Conservation (phyloP, 345 rosid genomes). For the Noccaea caerulescens region DNA sequence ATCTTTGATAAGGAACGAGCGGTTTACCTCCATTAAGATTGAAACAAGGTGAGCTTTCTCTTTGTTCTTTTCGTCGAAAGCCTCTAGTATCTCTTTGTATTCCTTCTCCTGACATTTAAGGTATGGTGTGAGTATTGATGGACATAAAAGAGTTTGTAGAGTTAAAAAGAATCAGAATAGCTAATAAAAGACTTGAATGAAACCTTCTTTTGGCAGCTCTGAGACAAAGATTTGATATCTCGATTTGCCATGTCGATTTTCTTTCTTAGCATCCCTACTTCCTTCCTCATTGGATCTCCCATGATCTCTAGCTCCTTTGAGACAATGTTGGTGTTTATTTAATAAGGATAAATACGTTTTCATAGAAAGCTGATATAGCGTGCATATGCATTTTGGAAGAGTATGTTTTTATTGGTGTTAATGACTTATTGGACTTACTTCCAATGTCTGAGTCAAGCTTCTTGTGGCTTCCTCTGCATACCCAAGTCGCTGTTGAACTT, state of each 20-base stretch:
- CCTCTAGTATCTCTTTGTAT: conserved; percentile 57
- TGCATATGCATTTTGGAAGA: too few species aligned
- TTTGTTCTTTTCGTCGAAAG: conserved; percentile 78
- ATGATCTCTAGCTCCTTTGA: conserved; percentile 70
- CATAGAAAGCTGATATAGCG: too few species aligned
- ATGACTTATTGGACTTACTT: conserved; percentile 49
- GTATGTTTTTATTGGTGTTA: neutral
- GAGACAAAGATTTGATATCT: conserved; percentile 75
- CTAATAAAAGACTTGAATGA: too few species aligned
- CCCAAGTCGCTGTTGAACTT: conserved; percentile 66
- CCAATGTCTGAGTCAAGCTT: conserved; percentile 69
- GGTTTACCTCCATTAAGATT: conserved; percentile 43
- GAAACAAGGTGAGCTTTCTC: conserved; percentile 56
- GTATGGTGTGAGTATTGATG: too few species aligned
- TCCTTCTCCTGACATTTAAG: conserved; percentile 64
- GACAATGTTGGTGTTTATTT: too few species aligned
- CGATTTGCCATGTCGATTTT: conserved; percentile 66
- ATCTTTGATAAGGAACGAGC: neutral
- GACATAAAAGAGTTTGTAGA: neutral
- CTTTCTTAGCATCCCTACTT: conserved; percentile 66
- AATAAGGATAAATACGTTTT: too few species aligned
- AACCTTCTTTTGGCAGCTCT: conserved; percentile 83
- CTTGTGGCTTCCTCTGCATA: conserved; percentile 79
- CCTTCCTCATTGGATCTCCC: conserved; percentile 78
- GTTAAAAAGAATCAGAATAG: neutral